Conservation (phyloP, 2,329 filamentous ascomycete species). For the Colletotrichum tamarilloi region DNA sequence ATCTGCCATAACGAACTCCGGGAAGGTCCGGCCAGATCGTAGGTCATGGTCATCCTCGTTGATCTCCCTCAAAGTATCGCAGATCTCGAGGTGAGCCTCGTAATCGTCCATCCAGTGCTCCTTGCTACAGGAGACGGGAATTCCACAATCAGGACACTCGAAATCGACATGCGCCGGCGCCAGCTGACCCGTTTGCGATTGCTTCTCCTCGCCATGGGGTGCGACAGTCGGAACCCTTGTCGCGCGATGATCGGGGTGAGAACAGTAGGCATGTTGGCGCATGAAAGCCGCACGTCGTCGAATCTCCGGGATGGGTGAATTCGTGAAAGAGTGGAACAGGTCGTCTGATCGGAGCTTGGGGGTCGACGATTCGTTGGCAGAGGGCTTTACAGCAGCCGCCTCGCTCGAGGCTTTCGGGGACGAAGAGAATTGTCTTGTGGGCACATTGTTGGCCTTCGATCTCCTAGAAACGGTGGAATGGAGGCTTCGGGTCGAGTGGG, state of each 20-base stretch:
- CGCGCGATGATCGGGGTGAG: slow-evolving; percentile 86
- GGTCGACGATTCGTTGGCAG: slow-evolving; percentile 38
- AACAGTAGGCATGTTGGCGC: slow-evolving; percentile 91
- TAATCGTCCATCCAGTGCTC: slow-evolving; percentile 97
- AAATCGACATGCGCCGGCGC: slow-evolving; percentile 88
- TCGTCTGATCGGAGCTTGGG: slow-evolving; percentile 74
- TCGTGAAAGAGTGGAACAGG: slow-evolving; percentile 92
- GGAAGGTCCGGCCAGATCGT: slow-evolving; percentile 88
- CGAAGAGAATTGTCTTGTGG: slow-evolving; percentile 46
- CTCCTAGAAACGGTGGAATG: slow-evolving; percentile 40
- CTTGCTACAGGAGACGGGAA: slow-evolving; percentile 93
- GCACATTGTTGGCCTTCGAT: slow-evolving; percentile 34
- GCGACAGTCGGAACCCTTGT: slow-evolving; percentile 76
- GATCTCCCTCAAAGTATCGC: slow-evolving; percentile 89
- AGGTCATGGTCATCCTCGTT: slow-evolving; percentile 99
- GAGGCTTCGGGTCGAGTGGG: slow-evolving; percentile 43
- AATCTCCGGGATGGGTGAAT: slow-evolving; percentile 90
- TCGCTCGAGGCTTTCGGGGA: slow-evolving; percentile 41
- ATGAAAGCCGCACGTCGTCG: slow-evolving; percentile 90
- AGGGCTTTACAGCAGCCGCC: slow-evolving; percentile 41
- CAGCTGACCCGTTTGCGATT: slow-evolving; percentile 63
- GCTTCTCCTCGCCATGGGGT: slow-evolving; percentile 71
- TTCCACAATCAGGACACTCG: slow-evolving; percentile 95
- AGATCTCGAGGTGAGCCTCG: slow-evolving; percentile 90
- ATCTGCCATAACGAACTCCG: slow-evolving; percentile 92